Evolutionary conservation across 2,329 filamentous ascomycete species (phyloP).

Genomic region (Lachnellula occidentalis): DNA sequence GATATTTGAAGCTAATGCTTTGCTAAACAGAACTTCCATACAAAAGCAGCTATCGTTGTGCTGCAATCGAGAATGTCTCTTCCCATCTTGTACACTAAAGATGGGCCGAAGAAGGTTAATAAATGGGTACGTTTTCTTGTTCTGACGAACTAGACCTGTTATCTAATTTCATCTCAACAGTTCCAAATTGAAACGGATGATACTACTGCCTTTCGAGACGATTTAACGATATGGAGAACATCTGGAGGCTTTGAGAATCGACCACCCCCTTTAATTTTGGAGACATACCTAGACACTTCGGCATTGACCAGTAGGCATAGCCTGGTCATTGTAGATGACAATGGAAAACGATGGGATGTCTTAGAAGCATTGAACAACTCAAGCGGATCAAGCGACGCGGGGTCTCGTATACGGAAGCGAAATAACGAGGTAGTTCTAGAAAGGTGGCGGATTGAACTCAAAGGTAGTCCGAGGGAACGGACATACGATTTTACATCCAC

Average conservation of each 20-base stretch:
- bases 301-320: constrained; percentile 78
- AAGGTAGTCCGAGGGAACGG: constrained; percentile 47
- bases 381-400: constrained; percentile 36
- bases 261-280: constrained; percentile 81
- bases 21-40: constrained; percentile 72
- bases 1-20: constrained; percentile 21
- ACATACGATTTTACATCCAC: constrained; percentile 53
- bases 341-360: constrained; percentile 90
- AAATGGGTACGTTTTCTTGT: constrained; percentile 66
- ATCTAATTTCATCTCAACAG: constrained; percentile 40
- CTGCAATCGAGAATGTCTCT: constrained; percentile 75
- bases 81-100: constrained; percentile 45
- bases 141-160: neutral
- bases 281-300: constrained; percentile 80
- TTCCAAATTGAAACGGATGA: constrained; percentile 95
- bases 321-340: constrained; percentile 80
- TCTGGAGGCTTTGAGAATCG: constrained; percentile 71
- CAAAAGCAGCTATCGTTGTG: constrained; percentile 79
- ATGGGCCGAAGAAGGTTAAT: constrained; percentile 61
- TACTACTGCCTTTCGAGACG: constrained; percentile 78
- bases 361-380: constrained; percentile 71
- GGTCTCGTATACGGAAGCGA: constrained; percentile 33
- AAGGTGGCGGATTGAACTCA: constrained; percentile 82
- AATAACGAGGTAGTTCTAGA: constrained; percentile 78
- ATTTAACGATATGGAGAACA: constrained; percentile 74